Evolutionary conservation across 768 basidiomycete genomes (phyloP).

Genomic region (Lepiota venenata): DNA sequence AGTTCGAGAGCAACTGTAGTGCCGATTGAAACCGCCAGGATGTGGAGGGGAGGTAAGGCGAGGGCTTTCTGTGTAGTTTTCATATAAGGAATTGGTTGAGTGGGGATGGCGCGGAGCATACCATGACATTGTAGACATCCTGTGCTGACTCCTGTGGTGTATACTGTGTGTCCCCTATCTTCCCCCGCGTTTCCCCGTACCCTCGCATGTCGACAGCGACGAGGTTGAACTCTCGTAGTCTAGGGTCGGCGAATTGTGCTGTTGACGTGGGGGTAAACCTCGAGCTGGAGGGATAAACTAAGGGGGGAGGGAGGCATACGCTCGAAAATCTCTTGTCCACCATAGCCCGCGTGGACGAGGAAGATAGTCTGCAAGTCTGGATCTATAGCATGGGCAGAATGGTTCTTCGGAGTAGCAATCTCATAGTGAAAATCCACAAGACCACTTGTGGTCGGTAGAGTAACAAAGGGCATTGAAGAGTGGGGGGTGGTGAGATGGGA

Average conservation of each 20-base stretch:
- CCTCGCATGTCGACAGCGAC: conserved; percentile 32
- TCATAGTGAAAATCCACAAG: conserved; percentile 28
- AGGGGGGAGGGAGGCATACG: conserved; percentile 19
- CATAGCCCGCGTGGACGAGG: conserved; percentile 34
- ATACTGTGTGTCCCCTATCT: conserved; percentile 21
- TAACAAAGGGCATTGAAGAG: conserved; percentile 27
- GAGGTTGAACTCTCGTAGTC: conserved; percentile 34
- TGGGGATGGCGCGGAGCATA: conserved; percentile 10
- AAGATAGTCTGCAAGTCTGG: conserved; percentile 32
- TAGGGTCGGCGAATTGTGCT: conserved; percentile 34
- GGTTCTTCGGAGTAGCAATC: conserved; percentile 33
- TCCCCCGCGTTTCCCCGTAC: conserved; percentile 28
- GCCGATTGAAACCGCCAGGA: conserved; percentile 34
- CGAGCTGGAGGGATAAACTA: background rate
- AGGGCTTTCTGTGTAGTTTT: conserved; percentile 24
- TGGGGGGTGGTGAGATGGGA: background rate
- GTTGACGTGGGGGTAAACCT: background rate
- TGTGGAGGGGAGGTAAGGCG: conserved; percentile 28
- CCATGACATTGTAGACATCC: conserved; percentile 31
- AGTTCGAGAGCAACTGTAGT: conserved; percentile 29
- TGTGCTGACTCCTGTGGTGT: conserved; percentile 27
- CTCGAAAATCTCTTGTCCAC: conserved; percentile 30
- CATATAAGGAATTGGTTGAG: background rate
- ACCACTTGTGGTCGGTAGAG: conserved; percentile 26
- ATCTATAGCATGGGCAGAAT: conserved; percentile 26